Conservation (phyloP, 2,329 filamentous ascomycete species). For the Fusarium sp. region DNA sequence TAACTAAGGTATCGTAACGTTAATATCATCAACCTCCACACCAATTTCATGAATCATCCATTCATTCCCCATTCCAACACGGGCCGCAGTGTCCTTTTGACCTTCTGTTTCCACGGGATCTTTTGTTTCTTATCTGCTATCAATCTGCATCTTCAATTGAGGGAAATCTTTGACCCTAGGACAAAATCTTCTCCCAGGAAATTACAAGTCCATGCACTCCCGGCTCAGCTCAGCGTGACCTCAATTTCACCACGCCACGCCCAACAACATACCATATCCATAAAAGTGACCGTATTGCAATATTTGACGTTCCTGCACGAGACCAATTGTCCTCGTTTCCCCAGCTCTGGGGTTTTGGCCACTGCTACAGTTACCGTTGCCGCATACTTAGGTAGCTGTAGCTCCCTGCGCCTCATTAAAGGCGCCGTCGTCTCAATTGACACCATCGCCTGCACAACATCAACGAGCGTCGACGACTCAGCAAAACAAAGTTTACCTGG, state of each 20-base stretch:
- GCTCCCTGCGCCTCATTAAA: constrained; percentile 1
- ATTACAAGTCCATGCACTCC: constrained; percentile 38
- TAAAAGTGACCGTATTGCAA: constrained; percentile 31
- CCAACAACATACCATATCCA: constrained; percentile 32
- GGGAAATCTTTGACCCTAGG: constrained; percentile 10
- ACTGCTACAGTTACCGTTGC: constrained; percentile 1
- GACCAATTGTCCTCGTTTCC: constrained; percentile 19
- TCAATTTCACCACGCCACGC: constrained; percentile 33
- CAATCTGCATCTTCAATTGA: not conserved
- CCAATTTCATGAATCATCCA: constrained; percentile 39
- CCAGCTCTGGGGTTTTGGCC: not conserved
- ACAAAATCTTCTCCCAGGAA: constrained; percentile 15
- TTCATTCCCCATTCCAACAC: not conserved
- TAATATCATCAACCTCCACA: constrained; percentile 24
- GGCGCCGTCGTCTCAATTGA: not conserved
- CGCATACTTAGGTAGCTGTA: constrained; percentile 3
- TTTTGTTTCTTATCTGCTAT: not conserved
- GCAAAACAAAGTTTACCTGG: constrained; percentile 23
- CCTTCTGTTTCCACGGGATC: not conserved
- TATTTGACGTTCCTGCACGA: constrained; percentile 17
- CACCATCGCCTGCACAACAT: not conserved
- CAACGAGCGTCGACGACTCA: not conserved
- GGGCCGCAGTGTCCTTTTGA: not conserved
- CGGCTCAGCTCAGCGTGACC: constrained; percentile 35
- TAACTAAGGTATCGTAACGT: constrained; percentile 25